Conservation (phyloP, 148 eudicot genomes). For the Talinum fruticosum region DNA sequence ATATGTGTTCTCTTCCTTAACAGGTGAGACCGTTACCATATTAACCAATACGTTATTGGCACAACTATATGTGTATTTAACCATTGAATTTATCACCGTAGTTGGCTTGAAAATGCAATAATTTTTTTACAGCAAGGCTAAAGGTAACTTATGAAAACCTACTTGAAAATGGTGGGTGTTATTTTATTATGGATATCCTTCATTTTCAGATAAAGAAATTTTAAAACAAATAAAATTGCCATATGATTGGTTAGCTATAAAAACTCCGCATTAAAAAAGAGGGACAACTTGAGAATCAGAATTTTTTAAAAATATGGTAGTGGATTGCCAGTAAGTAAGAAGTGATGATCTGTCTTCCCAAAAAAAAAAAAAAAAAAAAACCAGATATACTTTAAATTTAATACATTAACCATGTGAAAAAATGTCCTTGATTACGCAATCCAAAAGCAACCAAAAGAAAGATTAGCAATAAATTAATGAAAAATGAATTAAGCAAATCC, state of each 20-base stretch:
- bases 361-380: background rate
- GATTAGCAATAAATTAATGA: background rate
- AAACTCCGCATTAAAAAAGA: too few species aligned
- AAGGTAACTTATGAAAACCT: too few species aligned
- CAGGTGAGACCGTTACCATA: too few species aligned
- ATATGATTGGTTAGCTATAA: too few species aligned
- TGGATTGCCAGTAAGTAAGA: background rate
- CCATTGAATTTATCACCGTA: too few species aligned
- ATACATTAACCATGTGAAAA: background rate
- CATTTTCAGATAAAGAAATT: background rate
- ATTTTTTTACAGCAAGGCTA: too few species aligned
- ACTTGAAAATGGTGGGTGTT: background rate
- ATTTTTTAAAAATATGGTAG: background rate
- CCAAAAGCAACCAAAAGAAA: background rate
- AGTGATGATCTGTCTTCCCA: background rate
- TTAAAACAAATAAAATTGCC: background rate
- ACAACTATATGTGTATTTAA: too few species aligned
- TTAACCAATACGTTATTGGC: too few species aligned
- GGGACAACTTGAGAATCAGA: background rate
- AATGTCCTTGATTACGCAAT: background rate
- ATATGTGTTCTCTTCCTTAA: too few species aligned
- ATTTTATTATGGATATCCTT: background rate
- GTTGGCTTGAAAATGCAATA: too few species aligned
- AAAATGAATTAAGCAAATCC: too few species aligned
- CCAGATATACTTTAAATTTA: background rate